Conservation (phyloP, 2,329 filamentous ascomycete species). For the Pseudogymnoascus sp. region DNA sequence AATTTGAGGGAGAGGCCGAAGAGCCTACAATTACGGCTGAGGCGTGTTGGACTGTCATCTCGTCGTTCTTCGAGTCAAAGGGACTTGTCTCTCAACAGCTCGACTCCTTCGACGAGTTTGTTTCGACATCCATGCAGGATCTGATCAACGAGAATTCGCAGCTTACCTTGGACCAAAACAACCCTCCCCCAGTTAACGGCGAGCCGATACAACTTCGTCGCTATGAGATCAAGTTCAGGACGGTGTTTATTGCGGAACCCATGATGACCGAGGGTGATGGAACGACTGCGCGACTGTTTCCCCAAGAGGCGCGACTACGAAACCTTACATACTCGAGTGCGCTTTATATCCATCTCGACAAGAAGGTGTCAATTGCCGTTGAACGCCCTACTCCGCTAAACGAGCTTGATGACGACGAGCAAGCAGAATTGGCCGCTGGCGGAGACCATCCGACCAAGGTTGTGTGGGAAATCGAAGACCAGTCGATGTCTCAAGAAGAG, state of each 20-base stretch:
- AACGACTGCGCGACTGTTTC: conserved; percentile 73
- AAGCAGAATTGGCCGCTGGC: conserved; percentile 44
- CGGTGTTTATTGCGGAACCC: conserved; percentile 79
- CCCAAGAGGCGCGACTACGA: conserved; percentile 89
- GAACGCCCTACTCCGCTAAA: conserved; percentile 60
- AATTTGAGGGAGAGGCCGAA: conserved; percentile 59
- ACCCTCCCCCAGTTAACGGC: conserved; percentile 66
- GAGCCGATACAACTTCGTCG: conserved; percentile 77
- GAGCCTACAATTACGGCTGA: conserved; percentile 77
- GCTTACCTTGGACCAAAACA: conserved; percentile 88
- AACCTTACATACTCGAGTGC: conserved; percentile 94
- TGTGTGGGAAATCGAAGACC: conserved; percentile 48
- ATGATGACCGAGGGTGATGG: conserved; percentile 91
- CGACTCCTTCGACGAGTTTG: conserved; percentile 97
- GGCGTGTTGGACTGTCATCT: conserved; percentile 98
- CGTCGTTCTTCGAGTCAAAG: conserved; percentile 92
- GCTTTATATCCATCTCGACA: conserved; percentile 80
- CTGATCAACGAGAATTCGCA: conserved; percentile 86
- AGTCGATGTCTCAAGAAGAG: conserved; percentile 23
- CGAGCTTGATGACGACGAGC: conserved; percentile 60
- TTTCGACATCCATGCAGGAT: conserved; percentile 86
- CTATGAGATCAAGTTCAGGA: conserved; percentile 92
- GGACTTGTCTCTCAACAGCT: conserved; percentile 95
- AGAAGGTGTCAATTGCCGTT: conserved; percentile 73
- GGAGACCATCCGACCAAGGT: conserved; percentile 50